Base-by-base conservation (phyloP, 208 protist species). In the Leishmania braziliensis region DNA sequence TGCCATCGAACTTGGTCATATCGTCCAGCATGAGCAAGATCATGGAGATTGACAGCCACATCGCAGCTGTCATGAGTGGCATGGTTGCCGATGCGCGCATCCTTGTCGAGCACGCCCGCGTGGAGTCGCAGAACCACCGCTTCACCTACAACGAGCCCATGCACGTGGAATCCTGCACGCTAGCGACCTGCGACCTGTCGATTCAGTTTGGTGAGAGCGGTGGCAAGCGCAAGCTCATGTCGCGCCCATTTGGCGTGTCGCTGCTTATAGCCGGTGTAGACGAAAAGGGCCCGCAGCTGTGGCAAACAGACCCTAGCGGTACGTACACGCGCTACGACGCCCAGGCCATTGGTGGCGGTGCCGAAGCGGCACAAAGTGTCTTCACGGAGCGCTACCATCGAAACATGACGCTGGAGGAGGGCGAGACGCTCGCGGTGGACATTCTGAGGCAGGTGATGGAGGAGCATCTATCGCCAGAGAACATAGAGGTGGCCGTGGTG, bases 371-470 rank as follows among this genome's bases (percentile, higher is more conserved):
- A 51, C 99, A 99, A 88, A 95, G 95, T 14, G 90, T 98, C 50
- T 96, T 99, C 46, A 95, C 99, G 77, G 99, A 99, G 73, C 88
- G 98, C 46, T 99, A 99, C 87, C 93, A 99, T 73, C 98, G 98
- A 65, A 95, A 95, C 54, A 99, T 99, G 94, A 98, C 97, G 10
- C 82, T 99, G 23, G 86, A 86, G 63, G 98, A 99, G 80, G 99
- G 98, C 9, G 98, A 99, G 87, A 94, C 91, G 58, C 88, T 99
- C 9, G 97, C 98, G 20, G 85, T 99, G 39, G 86, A 91, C 9
- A 99, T 98, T 66, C 92, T 99, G 51, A 99, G 99, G 88, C 97
- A 99, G 86, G 99, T 99, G 10, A 99, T 99, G 99, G 99, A 99
- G 86, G 99, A 99, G 78, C 98, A 99, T 83, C 81, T 99, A 29